Evolutionary conservation across 1,284 basidiomycete genomes (phyloP).

Genomic region (Takashimella tepidaria): DNA sequence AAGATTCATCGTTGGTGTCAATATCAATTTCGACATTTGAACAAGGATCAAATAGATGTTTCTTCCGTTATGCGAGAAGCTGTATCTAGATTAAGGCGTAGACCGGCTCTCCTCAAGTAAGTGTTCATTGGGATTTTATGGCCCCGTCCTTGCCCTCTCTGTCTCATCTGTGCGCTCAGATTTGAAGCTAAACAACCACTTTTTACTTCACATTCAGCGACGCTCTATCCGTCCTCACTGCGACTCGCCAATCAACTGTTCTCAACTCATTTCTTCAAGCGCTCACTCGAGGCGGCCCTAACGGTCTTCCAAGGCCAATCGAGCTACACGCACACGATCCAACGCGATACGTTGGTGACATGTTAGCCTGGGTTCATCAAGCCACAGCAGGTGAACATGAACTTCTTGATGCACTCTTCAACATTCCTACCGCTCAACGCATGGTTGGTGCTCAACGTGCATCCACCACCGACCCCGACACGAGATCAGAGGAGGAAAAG

Average conservation of each 20-base stretch:
- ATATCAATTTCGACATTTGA: conserved; percentile 78
- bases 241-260: conserved; percentile 74
- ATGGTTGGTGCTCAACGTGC: conserved; percentile 63
- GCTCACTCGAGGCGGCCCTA: conserved; percentile 81
- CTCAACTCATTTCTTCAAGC: conserved; percentile 78
- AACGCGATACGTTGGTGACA: conserved; percentile 91
- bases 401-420: conserved; percentile 79
- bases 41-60: conserved; percentile 77
- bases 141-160: background rate
- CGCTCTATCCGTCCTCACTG: conserved; percentile 67
- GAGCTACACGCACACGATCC: conserved; percentile 97
- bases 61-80: conserved; percentile 65
- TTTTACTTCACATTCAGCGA: conserved; percentile 58
- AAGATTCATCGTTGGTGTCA: conserved; percentile 83
- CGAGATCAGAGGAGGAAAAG: conserved; percentile 59
- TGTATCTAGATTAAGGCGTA: conserved; percentile 63
- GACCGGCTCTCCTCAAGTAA: conserved; percentile 74
- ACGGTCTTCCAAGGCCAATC: conserved; percentile 84
- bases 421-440: conserved; percentile 63
- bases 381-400: conserved; percentile 90
- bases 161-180: background rate
- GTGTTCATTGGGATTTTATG: too few species aligned
- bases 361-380: conserved; percentile 99
- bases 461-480: conserved; percentile 43
- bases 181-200: too few species aligned